Evolutionary conservation across 2,329 filamentous ascomycete species (phyloP).

Genomic region (Colletotrichum liaoningense): DNA sequence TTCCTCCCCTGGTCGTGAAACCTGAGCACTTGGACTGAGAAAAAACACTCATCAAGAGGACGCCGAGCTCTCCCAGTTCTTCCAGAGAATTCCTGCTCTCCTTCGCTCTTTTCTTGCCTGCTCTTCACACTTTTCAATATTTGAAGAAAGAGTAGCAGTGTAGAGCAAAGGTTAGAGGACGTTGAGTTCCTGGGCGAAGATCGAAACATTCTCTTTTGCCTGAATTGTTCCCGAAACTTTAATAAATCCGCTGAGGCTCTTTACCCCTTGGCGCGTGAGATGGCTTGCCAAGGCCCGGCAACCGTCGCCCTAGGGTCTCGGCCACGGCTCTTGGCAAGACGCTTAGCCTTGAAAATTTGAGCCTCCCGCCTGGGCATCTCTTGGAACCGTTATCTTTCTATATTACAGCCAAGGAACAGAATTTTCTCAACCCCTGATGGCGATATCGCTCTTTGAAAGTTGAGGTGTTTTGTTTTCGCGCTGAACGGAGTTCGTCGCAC

Average conservation of each 20-base stretch:
- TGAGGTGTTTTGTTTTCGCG: background rate
- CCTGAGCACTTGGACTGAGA: background rate
- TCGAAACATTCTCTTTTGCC: background rate
- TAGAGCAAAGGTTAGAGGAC: background rate
- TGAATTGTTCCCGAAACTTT: background rate
- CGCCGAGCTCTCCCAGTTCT: background rate
- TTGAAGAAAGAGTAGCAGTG: background rate
- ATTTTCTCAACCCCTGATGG: background rate
- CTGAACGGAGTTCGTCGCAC: background rate
- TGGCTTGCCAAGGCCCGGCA: background rate
- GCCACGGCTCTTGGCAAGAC: background rate
- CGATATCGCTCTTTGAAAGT: background rate
- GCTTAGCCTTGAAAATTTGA: background rate
- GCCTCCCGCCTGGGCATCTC: background rate
- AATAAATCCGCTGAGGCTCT: background rate
- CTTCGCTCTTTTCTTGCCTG: background rate
- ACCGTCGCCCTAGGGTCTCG: background rate
- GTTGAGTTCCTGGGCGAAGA: background rate
- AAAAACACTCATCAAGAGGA: background rate
- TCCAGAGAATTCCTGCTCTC: background rate
- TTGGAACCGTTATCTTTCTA: background rate
- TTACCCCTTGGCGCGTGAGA: background rate
- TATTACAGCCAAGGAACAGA: background rate
- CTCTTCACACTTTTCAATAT: background rate
- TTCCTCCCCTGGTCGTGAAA: background rate